Evolutionary conservation across 78 protist species (phyloP), one percentile per base, ranked within the genome.

Genomic region (Dictyostelium capitatum): DNA sequence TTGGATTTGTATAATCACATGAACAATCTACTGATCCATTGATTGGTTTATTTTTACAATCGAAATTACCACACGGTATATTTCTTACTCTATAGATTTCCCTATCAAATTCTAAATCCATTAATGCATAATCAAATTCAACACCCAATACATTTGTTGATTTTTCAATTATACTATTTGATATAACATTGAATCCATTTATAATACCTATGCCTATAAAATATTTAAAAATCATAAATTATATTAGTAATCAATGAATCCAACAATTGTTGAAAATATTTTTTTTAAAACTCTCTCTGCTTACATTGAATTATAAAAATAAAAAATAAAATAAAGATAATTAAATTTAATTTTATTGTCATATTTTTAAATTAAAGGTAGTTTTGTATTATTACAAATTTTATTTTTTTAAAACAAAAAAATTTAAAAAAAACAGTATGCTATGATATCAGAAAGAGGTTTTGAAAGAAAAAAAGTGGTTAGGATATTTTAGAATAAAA

Each of bases 41-140:
- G 0, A 67, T 32, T 67, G 32, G 25, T 67, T 41, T 41, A 30
- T 30, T 4, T 30, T 20, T 25, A 59, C 92, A 85, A 32, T 79
- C 79, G 51, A 28, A 59, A 37, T 87, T 87, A 6, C 83, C n/a
- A 77, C 93, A 87, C 9, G 51, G 37, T 14, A 87, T 67, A 20
- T 53, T 25, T 51, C 54, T 53, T n/a, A 51, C 4, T 6, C 37
- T 37, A 47, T 87, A 87, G 15, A 87, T 48, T 10, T 74, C 85
- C 48, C 47, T 64, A 14, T 87, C 93, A 67, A 87, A 87, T 19
- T 30, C 57, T 1, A 87, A 41, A 47, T 87, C 93, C 59, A 87
- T 77, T 23, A 87, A 59, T 19, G 93, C 93, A 87, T 75, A 87
- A 51, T 64, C 32, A 53, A 87, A 59, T 3, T 87, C 84, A 1